Conservation (phyloP, 2,329 filamentous ascomycete species). For the Fusarium pseudograminearum region DNA sequence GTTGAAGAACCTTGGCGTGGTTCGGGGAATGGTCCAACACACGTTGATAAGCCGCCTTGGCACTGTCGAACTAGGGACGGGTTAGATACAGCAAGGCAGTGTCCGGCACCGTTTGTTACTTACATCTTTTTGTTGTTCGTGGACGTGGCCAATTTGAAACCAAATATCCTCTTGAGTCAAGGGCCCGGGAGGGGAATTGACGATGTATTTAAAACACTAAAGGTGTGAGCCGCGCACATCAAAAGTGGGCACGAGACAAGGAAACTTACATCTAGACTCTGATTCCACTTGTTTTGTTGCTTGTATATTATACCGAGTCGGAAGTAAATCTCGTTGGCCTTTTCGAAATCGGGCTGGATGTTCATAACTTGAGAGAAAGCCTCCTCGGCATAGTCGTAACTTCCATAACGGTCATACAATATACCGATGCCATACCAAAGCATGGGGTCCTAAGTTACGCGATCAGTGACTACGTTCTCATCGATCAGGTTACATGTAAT, state of each 20-base stretch:
- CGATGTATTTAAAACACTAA: conserved; percentile 98
- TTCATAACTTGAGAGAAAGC: conserved; percentile 99
- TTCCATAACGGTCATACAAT: conserved; percentile 95
- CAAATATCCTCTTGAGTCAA: conserved; percentile 98
- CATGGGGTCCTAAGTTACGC: conserved; percentile 79
- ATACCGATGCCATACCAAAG: conserved; percentile 99
- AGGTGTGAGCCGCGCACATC: conserved; percentile 5
- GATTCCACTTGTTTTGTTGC: conserved; percentile 91
- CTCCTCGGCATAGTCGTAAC: conserved; percentile 95
- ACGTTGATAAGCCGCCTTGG: conserved; percentile 90
- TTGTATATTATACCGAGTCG: conserved; percentile 99
- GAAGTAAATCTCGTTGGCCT: conserved; percentile 99
- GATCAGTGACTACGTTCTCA: conserved; percentile 22
- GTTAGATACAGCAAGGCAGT: conserved; percentile 51
- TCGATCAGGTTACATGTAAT: not conserved
- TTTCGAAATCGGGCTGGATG: conserved; percentile 97
- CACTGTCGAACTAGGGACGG: conserved; percentile 82
- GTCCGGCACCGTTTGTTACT: conserved; percentile 55
- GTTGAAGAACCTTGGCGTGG: conserved; percentile 97
- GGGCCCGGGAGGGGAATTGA: conserved; percentile 89
- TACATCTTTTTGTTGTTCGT: conserved; percentile 99
- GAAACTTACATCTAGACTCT: conserved; percentile 84
- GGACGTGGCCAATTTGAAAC: conserved; percentile 99
- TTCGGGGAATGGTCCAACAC: conserved; percentile 95
- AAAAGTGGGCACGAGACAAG: not conserved